Evolutionary conservation across 352 stramenopile genomes (phyloP), one percentile per base, ranked within the genome.

Genomic region (Albugo laibachii): DNA sequence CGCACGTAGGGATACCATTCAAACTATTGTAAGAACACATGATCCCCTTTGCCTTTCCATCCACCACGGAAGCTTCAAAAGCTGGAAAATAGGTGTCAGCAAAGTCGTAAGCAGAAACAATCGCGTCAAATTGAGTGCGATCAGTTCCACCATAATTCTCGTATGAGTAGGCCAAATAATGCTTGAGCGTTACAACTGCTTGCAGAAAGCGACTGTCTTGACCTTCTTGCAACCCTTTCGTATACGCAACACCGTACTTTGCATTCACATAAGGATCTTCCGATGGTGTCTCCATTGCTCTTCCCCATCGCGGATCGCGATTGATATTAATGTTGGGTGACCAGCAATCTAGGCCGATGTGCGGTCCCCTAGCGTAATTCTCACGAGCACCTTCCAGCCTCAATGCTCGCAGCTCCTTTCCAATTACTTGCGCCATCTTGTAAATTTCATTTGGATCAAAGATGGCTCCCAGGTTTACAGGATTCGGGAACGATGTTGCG

Each of bases 1-100:
- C 77, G 57, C 93, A 97, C 52, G 87, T 80, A 2, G 93, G 93
- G 31, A 95, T 61, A 14, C 88, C 87, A 55, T 97, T 97, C 3
- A 97, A 56, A 36, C 75, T 78, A 55, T 98, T 97, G 71, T 98
- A 98, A 38, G 77, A 92, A 64, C 92, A 98, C 93, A 98, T 97
- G 54, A 97, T 49, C 5, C 79, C 69, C 16, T 74, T 85, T 8
- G 74, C 85, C 3, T 77, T 62, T 5, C 58, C 85, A 5, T 92
- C 66, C 40, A 62, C 66, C 4, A 97, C 66, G 20, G 83, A 87
- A 21, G 75, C 62, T 19, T 70, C 65, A 50, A 96, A 93, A 1
- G 74, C 69, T 19, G 70, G 76, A 10, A 95, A 63, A 57, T 96
- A 97, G 42, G 91, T 97, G 50, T 97, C 83, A 15, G 74, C 65